Evolutionary conservation across 805 yeast genomes (phyloP), one percentile per base, ranked within the genome.

Genomic region (Diddensiella caesifluorescens): DNA sequence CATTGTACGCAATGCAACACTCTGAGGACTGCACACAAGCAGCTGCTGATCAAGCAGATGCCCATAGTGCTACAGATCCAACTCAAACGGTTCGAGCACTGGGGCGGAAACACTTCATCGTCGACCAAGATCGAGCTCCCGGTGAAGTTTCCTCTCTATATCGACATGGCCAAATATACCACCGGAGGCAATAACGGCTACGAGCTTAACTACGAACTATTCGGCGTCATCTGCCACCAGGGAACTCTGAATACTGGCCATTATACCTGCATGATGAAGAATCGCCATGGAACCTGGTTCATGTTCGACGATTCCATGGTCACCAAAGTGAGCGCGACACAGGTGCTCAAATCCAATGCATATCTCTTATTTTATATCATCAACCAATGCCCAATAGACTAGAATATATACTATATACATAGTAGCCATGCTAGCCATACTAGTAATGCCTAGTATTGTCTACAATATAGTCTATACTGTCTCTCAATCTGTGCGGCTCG

Each of bases 201-300:
- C 7, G 27, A 38, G 12, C 29, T 22, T 12, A 28, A 15, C 3
- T 90, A 83, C 62, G 96, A 90, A 62, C 70, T 92, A 31, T 87
- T 80, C 62, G 95, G 90, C 1, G 76, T 89, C 23, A 82, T 92
- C 6, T 79, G 87, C 53, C 98, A 92, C 61, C 79, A 79, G 25
- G 99, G 99, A 1, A 80, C 90, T 15, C 92, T 90, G 4, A 87
- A 87, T 59, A 92, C 97, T 1, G 99, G 99, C 7, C 99, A 92
- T 61, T 92, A 92, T 60, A 74, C 89, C 10, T 81, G 92, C 13
- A 71, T 80, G 54, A 74, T 85, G 47, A 90, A 89, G 57, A 75
- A 70, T 41, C 67, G 75, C n/a, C 73, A 75, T 31, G 83, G 87
- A 36, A 71, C 74, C 53, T 92, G 99, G 99, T 83, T 83, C 59